phyloP scores from a whole-genome alignment of 2,329 filamentous ascomycete species.

The Trichoderma gracile region DNA sequence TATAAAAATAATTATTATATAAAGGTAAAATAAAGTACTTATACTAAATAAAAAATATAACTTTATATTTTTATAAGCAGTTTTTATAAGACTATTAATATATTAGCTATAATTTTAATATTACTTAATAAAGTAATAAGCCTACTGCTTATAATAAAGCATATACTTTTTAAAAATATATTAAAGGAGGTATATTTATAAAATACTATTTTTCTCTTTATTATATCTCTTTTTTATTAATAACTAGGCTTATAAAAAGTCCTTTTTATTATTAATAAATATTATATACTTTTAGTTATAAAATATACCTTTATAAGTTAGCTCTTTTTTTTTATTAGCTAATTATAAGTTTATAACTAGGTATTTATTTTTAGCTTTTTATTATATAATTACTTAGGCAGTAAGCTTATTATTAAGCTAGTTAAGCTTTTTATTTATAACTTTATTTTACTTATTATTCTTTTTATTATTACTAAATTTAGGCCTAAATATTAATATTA shows the following conservation, averaged over 20 bases:
- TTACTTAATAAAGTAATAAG: background rate
- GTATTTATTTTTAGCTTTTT: background rate
- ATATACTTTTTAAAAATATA: background rate
- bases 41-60: background rate
- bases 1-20: background rate
- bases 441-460: too few species aligned
- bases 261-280: background rate
- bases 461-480: background rate
- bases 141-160: background rate
- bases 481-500: background rate
- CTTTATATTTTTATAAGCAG: background rate
- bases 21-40: background rate
- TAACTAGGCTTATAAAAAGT: background rate
- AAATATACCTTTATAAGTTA: background rate
- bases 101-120: background rate
- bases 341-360: background rate
- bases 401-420: background rate
- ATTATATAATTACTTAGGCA: background rate
- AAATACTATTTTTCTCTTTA: background rate
- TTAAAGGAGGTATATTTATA: background rate
- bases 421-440: background rate
- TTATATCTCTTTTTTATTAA: background rate
- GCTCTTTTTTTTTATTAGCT: background rate
- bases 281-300: background rate
- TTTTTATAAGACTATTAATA: background rate